phyloP scores from a whole-genome alignment of 1,284 basidiomycete species.

The Singerocomus inundabilis region DNA sequence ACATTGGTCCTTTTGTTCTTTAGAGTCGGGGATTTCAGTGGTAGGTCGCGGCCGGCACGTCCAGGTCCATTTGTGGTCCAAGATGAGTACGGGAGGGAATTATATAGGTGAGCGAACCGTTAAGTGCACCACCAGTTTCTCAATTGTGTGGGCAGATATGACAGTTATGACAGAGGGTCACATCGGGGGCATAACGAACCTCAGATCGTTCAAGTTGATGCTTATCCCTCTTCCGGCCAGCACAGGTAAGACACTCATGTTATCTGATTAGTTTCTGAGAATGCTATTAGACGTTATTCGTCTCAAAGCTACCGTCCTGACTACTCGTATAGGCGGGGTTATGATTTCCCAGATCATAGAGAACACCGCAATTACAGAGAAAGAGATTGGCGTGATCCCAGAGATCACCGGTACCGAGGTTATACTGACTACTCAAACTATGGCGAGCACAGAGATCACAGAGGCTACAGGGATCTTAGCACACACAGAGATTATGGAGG shows the following conservation, averaged over 20 bases:
- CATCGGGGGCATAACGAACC: conserved; percentile 29
- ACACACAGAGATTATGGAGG: conserved; percentile 8
- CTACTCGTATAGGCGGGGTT: conserved; percentile 22
- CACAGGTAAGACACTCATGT: conserved; percentile 18
- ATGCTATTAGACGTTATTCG: conserved; percentile 23
- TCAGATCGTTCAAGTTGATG: conserved; percentile 27
- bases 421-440: conserved; percentile 20
- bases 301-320: conserved; percentile 26
- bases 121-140: conserved; percentile 1
- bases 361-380: conserved; percentile 25
- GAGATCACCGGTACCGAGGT: conserved; percentile 25
- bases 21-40: conserved; percentile 48
- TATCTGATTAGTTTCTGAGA: conserved; percentile 8
- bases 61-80: conserved; percentile 45
- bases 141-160: conserved; percentile 26
- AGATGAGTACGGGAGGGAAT: conserved; percentile 47
- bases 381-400: conserved; percentile 20
- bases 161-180: conserved; percentile 24
- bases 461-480: conserved; percentile 18
- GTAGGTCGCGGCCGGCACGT: conserved; percentile 23
- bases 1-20: conserved; percentile 12
- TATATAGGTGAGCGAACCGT: conserved; percentile 41
- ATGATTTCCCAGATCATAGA: conserved; percentile 25
- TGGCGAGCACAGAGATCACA: conserved; percentile 21
- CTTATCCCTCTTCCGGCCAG: conserved; percentile 19